These are phyloP conservation scores for Spiromastix sp. DNA, from an alignment of 2,329 filamentous ascomycete genomes.

Conservation along the genomic window DNA sequence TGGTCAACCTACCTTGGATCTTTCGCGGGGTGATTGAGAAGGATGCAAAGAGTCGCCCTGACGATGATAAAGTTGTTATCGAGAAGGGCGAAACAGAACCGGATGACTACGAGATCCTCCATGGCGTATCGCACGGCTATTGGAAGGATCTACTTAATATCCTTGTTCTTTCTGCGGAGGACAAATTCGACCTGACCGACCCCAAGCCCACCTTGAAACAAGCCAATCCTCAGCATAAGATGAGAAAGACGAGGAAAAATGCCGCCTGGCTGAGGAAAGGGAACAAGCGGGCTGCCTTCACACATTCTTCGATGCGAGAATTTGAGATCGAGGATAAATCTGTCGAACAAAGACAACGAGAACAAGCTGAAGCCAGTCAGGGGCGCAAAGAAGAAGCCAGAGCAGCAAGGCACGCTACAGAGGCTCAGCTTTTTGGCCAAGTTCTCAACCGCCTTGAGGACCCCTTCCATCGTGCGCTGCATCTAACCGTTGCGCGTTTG, in stretches of 20 bases:
- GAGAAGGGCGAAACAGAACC: constrained; percentile 18
- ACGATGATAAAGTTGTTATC: constrained; percentile 26
- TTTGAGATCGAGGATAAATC: neutral
- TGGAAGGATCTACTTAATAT: constrained; percentile 54
- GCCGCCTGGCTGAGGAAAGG: constrained; percentile 4
- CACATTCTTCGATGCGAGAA: neutral
- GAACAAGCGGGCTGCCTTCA: neutral
- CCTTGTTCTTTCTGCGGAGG: constrained; percentile 41
- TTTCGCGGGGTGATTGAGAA: constrained; percentile 47
- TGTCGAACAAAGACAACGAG: neutral
- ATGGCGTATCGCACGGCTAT: constrained; percentile 48
- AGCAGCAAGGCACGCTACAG: constrained; percentile 18
- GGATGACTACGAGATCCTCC: constrained; percentile 35
- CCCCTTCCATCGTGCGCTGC: constrained; percentile 41
- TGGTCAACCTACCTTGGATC: constrained; percentile 46
- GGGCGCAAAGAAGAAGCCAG: neutral
- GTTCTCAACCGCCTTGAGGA: constrained; percentile 36
- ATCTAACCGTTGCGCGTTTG: constrained; percentile 44
- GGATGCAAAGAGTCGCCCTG: constrained; percentile 34
- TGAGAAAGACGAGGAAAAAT: constrained; percentile 13
- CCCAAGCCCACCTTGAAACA: constrained; percentile 34
- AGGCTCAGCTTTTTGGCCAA: constrained; percentile 31
- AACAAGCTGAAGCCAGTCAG: neutral
- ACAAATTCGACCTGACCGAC: constrained; percentile 34
- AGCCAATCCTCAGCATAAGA: neutral